These are phyloP conservation scores for Cadophora luteo-olivacea DNA, from an alignment of 2,329 filamentous ascomycete genomes.

Conservation along the genomic window DNA sequence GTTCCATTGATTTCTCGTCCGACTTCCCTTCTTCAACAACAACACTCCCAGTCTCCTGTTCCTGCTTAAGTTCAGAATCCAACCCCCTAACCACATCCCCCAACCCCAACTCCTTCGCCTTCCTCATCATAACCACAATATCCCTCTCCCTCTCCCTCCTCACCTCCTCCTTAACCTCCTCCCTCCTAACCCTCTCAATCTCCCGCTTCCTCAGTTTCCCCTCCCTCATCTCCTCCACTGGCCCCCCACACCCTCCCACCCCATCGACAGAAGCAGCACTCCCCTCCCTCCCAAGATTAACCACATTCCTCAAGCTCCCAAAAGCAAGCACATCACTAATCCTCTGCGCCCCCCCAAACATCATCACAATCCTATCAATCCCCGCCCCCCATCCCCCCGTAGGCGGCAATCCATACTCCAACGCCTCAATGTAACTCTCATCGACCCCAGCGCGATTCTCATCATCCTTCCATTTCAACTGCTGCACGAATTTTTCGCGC, in stretches of 20 bases:
- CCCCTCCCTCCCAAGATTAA: slow-evolving; percentile 49
- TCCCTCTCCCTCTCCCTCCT: background rate
- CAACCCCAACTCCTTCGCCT: background rate
- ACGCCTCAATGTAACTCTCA: slow-evolving; percentile 81
- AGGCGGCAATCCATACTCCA: slow-evolving; percentile 91
- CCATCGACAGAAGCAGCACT: background rate
- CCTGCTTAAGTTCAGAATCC: background rate
- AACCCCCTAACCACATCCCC: background rate
- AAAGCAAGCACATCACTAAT: slow-evolving; percentile 91
- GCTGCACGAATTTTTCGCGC: slow-evolving; percentile 77
- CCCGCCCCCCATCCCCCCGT: slow-evolving; percentile 98
- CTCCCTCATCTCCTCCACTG: background rate
- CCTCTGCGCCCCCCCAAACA: slow-evolving; percentile 78
- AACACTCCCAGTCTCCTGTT: background rate
- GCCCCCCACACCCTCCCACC: too few species aligned
- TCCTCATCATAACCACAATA: slow-evolving; percentile 4
- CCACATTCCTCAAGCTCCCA: slow-evolving; percentile 78
- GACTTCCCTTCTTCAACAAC: too few species aligned
- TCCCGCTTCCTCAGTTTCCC: background rate
- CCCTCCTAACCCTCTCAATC: background rate
- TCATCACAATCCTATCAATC: slow-evolving; percentile 89
- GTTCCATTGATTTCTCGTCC: too few species aligned
- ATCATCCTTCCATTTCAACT: slow-evolving; percentile 51
- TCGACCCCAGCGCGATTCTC: slow-evolving; percentile 46
- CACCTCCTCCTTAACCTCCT: background rate